Conservation (phyloP, 257 asterid genomes). For the Solanum infundibuliforme region DNA sequence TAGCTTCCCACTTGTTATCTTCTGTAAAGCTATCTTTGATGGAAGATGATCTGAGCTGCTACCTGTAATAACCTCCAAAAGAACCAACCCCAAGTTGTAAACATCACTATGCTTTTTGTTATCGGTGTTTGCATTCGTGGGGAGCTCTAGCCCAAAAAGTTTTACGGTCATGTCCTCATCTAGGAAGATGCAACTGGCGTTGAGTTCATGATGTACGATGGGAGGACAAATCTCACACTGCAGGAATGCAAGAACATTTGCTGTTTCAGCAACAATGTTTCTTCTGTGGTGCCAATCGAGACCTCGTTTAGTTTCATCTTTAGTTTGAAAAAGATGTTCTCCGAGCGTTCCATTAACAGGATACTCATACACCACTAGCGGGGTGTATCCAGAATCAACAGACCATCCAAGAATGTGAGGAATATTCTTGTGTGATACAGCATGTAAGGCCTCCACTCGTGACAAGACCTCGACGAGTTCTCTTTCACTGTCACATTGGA, state of each 20-base stretch:
- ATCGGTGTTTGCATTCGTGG: not conserved
- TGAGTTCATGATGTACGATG: constrained; percentile 39
- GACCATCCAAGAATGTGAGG: constrained; percentile 57
- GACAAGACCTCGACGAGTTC: constrained; percentile 24
- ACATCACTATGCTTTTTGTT: constrained; percentile 33
- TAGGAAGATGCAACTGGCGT: constrained; percentile 36
- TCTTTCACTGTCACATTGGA: constrained; percentile 29
- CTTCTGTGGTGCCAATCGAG: constrained; percentile 48
- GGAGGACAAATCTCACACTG: constrained; percentile 52
- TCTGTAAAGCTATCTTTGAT: constrained; percentile 29
- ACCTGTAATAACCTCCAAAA: constrained; percentile 49
- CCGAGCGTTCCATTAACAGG: constrained; percentile 37
- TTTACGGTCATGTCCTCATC: constrained; percentile 33
- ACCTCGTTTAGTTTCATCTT: constrained; percentile 15
- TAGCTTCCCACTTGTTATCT: constrained; percentile 47
- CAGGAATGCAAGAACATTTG: constrained; percentile 46
- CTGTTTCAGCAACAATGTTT: constrained; percentile 40
- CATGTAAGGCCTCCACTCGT: constrained; percentile 31
- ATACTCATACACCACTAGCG: constrained; percentile 37
- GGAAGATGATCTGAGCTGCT: constrained; percentile 12
- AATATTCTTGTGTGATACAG: constrained; percentile 41
- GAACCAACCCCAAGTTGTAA: constrained; percentile 36
- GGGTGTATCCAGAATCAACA: constrained; percentile 24
- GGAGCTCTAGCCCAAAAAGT: constrained; percentile 39
- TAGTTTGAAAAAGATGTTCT: constrained; percentile 25